phyloP scores from a whole-genome alignment of 352 stramenopile genomes.

The Hyaloperonospora brassicae region DNA sequence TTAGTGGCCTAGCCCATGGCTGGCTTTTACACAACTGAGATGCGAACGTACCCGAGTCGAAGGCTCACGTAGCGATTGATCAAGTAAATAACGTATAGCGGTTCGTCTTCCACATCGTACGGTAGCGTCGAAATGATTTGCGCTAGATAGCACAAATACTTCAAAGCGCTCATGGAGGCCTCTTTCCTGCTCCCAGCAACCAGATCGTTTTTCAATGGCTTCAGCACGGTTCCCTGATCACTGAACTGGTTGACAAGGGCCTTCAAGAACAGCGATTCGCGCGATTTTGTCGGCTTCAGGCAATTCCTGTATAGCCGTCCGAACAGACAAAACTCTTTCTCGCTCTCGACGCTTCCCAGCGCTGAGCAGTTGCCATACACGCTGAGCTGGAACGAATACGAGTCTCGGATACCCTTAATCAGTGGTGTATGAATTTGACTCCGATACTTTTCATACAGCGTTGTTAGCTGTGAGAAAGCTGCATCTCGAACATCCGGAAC shows the following conservation, averaged over 20 bases:
- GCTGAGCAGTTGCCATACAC: constrained; percentile 45
- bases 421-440: constrained; percentile 42
- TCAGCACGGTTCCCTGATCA: constrained; percentile 40
- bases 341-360: constrained; percentile 54
- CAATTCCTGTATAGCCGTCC: constrained; percentile 63
- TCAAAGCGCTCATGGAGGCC: constrained; percentile 20
- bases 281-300: constrained; percentile 33
- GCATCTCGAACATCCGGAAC: constrained; percentile 53
- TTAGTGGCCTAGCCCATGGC: constrained; percentile 2
- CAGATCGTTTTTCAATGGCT: constrained; percentile 16
- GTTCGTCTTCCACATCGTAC: constrained; percentile 77
- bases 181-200: constrained; percentile 9
- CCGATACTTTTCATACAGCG: constrained; percentile 52
- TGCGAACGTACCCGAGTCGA: constrained; percentile 57
- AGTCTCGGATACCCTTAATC: constrained; percentile 54
- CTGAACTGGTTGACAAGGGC: constrained; percentile 66
- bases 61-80: constrained; percentile 79
- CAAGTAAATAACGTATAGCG: constrained; percentile 81
- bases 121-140: constrained; percentile 61
- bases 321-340: constrained; percentile 64
- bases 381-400: constrained; percentile 58
- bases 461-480: constrained; percentile 56
- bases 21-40: background rate
- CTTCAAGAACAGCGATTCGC: constrained; percentile 56
- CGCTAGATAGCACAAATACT: constrained; percentile 73